A percentile compares a stretch with the other conserved stretches of the same genome.
phyloP scores from a whole-genome alignment of 768 basidiomycete species.

The Amanita pallidorosea region DNA sequence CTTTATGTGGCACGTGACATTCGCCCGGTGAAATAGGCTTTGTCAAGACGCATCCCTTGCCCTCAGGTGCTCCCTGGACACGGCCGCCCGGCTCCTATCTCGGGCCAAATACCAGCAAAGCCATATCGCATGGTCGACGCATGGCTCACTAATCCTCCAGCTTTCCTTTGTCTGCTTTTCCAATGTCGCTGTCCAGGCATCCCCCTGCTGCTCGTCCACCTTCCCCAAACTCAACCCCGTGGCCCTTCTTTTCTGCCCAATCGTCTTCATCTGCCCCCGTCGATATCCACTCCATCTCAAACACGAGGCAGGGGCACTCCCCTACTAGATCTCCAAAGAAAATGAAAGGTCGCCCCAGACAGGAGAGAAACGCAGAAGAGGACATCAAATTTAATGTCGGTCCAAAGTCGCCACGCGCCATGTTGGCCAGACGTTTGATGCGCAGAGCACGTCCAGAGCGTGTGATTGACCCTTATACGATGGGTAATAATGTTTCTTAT shows the following conservation, averaged over 20 bases:
- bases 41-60: no score
- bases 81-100: background rate
- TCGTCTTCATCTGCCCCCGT: slow-evolving; percentile 14
- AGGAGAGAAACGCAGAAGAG: slow-evolving; percentile 36
- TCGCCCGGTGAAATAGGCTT: no score
- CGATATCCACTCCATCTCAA: slow-evolving; percentile 23
- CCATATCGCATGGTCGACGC: slow-evolving; percentile 27
- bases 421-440: slow-evolving; percentile 15
- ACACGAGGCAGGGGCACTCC: slow-evolving; percentile 25
- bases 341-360: slow-evolving; percentile 19
- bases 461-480: slow-evolving; percentile 17
- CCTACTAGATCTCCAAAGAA: slow-evolving; percentile 22
- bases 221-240: slow-evolving; percentile 41
- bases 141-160: slow-evolving; percentile 21
- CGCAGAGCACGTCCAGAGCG: slow-evolving; percentile 15
- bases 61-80: no score
- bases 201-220: slow-evolving; percentile 43
- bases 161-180: slow-evolving; percentile 23
- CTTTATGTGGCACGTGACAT: no score
- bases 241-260: slow-evolving; percentile 33
- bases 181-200: slow-evolving; percentile 34
- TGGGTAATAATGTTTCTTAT: slow-evolving; percentile 8
- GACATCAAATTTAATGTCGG: slow-evolving; percentile 33
- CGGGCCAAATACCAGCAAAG: slow-evolving; percentile 14
- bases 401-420: slow-evolving; percentile 17